Conservation (phyloP, 768 basidiomycete genomes). For the Candolleomyces eurysporus region DNA sequence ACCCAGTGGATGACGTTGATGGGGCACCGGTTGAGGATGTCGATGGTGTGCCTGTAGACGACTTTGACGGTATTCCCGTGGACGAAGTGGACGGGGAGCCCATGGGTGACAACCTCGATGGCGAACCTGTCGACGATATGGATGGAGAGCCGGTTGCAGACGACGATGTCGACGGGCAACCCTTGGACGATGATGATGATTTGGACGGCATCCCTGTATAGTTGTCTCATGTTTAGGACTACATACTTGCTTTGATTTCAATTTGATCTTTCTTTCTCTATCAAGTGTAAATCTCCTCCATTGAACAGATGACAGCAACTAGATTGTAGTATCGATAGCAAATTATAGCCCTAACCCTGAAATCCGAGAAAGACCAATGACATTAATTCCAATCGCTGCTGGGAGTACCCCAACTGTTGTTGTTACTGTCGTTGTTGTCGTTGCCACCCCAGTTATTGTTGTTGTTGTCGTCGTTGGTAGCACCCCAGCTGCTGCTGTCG, state of each 20-base stretch:
- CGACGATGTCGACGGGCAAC: constrained; percentile 39
- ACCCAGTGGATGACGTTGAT: constrained; percentile 35
- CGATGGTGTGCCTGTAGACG: constrained; percentile 47
- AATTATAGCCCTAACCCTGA: neutral
- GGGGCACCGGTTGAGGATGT: constrained; percentile 42
- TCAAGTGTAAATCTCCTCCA: neutral
- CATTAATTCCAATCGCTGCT: neutral
- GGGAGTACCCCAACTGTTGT: no score
- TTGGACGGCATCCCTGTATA: constrained; percentile 40
- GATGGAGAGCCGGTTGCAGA: constrained; percentile 40
- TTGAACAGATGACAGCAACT: neutral
- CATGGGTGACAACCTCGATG: constrained; percentile 43
- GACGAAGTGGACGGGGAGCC: constrained; percentile 38
- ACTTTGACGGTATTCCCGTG: constrained; percentile 27
- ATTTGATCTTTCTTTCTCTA: no score
- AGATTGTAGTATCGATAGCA: neutral
- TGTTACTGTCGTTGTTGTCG: no score
- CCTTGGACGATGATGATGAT: constrained; percentile 40
- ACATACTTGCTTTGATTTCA: neutral
- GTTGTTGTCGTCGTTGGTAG: no score
- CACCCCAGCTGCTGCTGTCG: no score
- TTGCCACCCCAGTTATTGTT: no score
- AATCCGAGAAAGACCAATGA: neutral
- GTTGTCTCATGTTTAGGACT: neutral
- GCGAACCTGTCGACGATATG: constrained; percentile 36